Conservation (phyloP, 2,329 filamentous ascomycete species). For the Calonectria honghensis region DNA sequence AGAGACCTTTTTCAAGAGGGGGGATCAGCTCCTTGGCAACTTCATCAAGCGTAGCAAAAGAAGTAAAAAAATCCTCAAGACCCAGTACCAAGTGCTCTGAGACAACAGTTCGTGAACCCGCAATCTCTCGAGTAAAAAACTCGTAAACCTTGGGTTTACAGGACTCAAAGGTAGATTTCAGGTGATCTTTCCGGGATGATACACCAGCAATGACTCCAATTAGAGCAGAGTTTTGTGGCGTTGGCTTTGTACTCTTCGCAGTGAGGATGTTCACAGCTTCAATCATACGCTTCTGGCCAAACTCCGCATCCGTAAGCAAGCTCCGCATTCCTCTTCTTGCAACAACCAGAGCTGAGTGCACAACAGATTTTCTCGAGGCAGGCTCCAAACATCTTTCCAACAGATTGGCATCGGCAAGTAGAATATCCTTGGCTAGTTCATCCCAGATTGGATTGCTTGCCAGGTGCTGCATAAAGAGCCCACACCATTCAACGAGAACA, state of each 20-base stretch:
- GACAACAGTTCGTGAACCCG: constrained; percentile 84
- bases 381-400: constrained; percentile 86
- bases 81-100: constrained; percentile 83
- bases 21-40: constrained; percentile 85
- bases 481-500: constrained; percentile 93
- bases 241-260: constrained; percentile 78
- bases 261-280: constrained; percentile 81
- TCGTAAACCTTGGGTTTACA: constrained; percentile 84
- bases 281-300: constrained; percentile 75
- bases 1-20: constrained; percentile 88
- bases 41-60: constrained; percentile 84
- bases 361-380: constrained; percentile 78
- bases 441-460: constrained; percentile 78
- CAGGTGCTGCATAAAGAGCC: constrained; percentile 83
- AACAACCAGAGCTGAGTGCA: constrained; percentile 83
- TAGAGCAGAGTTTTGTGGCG: constrained; percentile 83
- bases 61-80: constrained; percentile 87
- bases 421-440: constrained; percentile 77
- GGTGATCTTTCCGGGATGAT: constrained; percentile 80
- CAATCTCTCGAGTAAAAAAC: constrained; percentile 90
- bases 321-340: constrained; percentile 87
- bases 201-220: constrained; percentile 93
- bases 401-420: constrained; percentile 81
- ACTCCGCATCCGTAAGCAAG: constrained; percentile 76
- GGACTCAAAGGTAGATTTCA: constrained; percentile 76